phyloP scores from a whole-genome alignment of 1,284 basidiomycete genomes.

The Ustanciosporium gigantosporum region DNA sequence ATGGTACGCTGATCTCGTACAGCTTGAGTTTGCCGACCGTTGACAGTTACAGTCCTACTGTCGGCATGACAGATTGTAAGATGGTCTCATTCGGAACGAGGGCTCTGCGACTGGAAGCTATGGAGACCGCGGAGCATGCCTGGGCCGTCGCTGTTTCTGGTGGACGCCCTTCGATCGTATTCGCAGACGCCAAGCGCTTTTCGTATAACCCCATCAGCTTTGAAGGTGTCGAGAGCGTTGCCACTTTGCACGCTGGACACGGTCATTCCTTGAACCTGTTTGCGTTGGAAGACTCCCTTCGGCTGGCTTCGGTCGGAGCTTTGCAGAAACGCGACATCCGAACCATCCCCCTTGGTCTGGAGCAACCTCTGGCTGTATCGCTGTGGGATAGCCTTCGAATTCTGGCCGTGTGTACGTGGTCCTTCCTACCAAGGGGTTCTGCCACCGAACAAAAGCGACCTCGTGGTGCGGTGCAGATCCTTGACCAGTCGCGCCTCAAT shows the following conservation, averaged over 20 bases:
- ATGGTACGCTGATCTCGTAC: slow-evolving; percentile 77
- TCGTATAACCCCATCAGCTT: slow-evolving; percentile 52
- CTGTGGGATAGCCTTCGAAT: slow-evolving; percentile 22
- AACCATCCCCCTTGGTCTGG: slow-evolving; percentile 57
- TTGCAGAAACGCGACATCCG: slow-evolving; percentile 56
- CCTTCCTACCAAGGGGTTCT: slow-evolving; percentile 33
- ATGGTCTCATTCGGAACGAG: slow-evolving; percentile 71
- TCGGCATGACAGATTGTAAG: slow-evolving; percentile 65
- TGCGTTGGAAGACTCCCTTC: slow-evolving; percentile 28
- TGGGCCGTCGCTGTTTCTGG: slow-evolving; percentile 52
- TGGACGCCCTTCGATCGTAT: slow-evolving; percentile 57
- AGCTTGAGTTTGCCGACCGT: slow-evolving; percentile 53
- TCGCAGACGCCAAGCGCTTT: slow-evolving; percentile 44
- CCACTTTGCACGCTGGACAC: slow-evolving; percentile 19
- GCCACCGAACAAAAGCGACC: slow-evolving; percentile 4
- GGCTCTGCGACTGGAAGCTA: slow-evolving; percentile 68
- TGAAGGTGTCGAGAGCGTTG: slow-evolving; percentile 41
- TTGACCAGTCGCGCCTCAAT: slow-evolving; percentile 13
- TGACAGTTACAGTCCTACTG: slow-evolving; percentile 20
- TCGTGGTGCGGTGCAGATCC: slow-evolving; percentile 19
- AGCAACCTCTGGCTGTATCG: slow-evolving; percentile 59
- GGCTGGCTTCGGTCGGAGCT: slow-evolving; percentile 50
- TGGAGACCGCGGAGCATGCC: slow-evolving; percentile 33
- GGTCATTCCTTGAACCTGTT: slow-evolving; percentile 33
- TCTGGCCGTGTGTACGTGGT: slow-evolving; percentile 39